These are phyloP conservation scores for Flaveria bidentis DNA, from an alignment of 129 eudicot genomes.

Conservation along the genomic window DNA sequence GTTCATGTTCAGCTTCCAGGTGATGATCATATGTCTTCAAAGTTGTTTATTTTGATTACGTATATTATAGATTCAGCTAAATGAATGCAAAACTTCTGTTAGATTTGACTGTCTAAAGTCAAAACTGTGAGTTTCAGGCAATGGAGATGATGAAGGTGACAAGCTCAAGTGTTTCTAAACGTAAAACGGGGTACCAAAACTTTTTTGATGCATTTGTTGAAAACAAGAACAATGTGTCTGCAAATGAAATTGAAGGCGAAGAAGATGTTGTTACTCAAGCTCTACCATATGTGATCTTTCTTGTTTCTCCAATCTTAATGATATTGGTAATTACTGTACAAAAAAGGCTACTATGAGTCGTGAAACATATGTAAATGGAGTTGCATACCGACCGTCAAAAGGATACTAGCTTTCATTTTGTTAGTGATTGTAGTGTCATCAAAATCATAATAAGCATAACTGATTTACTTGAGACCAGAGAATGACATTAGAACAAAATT, in stretches of 20 bases:
- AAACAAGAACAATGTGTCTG: constrained; percentile 47
- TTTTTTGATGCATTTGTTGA: constrained; percentile 78
- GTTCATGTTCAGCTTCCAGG: constrained; percentile 74
- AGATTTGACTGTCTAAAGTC: neutral
- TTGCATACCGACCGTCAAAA: no score
- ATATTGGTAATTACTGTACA: constrained; percentile 61
- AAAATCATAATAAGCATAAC: no score
- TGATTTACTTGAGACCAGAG: no score
- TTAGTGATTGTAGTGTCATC: no score
- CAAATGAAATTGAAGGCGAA: constrained; percentile 38
- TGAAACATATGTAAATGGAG: neutral
- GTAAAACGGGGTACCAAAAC: constrained; percentile 64
- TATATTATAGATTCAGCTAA: neutral
- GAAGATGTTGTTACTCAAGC: constrained; percentile 56
- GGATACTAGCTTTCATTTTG: no score
- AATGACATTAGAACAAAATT: no score
- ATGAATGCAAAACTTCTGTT: constrained; percentile 11
- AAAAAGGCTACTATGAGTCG: constrained; percentile 41
- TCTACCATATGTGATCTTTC: constrained; percentile 66
- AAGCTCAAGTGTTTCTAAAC: constrained; percentile 33
- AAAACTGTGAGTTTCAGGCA: constrained; percentile 53
- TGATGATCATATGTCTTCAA: constrained; percentile 31
- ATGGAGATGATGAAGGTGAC: constrained; percentile 88
- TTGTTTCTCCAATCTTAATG: constrained; percentile 62
- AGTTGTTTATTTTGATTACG: neutral